A percentile compares a stretch with the other conserved stretches of the same genome.
phyloP scores from a whole-genome alignment of 257 asterid species.

The Gentiana macrophylla region DNA sequence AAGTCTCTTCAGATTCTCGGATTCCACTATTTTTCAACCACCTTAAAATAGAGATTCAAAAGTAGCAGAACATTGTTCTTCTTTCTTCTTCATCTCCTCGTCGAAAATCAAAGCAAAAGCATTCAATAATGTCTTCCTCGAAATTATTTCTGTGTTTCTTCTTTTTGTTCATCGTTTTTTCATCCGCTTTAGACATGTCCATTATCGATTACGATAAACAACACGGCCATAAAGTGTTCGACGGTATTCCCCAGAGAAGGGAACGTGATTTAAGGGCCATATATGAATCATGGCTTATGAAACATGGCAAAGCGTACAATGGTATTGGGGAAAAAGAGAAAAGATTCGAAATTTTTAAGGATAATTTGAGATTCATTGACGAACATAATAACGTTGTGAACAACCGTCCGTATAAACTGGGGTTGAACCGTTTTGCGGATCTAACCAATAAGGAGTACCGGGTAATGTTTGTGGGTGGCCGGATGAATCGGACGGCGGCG shows the following conservation, averaged over 20 bases:
- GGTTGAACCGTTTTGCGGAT: conserved; percentile 73
- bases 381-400: conserved; percentile 40
- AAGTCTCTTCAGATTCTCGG: not conserved
- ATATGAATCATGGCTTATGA: conserved; percentile 73
- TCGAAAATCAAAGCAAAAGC: no score
- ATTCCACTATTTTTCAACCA: no score
- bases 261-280: conserved; percentile 19
- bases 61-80: no score
- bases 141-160: conserved; percentile 17
- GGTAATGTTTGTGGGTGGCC: conserved; percentile 38
- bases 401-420: conserved; percentile 42
- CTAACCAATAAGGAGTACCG: conserved; percentile 73
- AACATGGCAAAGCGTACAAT: conserved; percentile 55
- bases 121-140: conserved; percentile 40
- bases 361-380: conserved; percentile 50
- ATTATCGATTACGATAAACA: conserved; percentile 39
- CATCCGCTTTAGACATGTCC: conserved; percentile 69
- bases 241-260: conserved; percentile 12
- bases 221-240: conserved; percentile 17
- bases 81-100: not conserved
- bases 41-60: not conserved
- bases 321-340: conserved; percentile 59
- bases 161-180: conserved; percentile 19
- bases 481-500: conserved; percentile 27
- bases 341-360: conserved; percentile 66